Percentiles rank a stretch among this genome's conserved stretches.
Conservation (phyloP, 2,329 filamentous ascomycete genomes). For the Colletotrichum truncatum region DNA sequence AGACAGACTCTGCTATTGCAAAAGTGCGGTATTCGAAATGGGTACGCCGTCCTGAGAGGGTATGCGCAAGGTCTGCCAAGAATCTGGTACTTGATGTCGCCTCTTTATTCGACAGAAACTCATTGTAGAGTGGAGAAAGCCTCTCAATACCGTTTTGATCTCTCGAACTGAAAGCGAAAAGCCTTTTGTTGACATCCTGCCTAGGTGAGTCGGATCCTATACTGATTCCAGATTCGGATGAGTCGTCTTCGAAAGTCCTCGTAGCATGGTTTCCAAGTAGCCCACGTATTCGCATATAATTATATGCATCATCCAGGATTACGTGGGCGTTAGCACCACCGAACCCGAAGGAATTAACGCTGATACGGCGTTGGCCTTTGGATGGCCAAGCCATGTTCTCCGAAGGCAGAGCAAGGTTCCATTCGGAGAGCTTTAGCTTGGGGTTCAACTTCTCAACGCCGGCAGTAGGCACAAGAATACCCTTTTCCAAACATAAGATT, state of each 20-base stretch:
- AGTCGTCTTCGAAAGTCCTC: not conserved
- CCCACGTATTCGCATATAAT: not conserved
- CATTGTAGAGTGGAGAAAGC: not conserved
- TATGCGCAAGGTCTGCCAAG: not conserved
- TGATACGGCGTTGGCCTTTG: conserved; percentile 55
- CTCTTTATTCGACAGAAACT: not conserved
- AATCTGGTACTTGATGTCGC: not conserved
- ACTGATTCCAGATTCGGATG: not conserved
- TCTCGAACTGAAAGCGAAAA: conserved; percentile 3
- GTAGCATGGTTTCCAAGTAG: not conserved
- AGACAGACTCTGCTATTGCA: not conserved
- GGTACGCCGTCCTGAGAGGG: not conserved
- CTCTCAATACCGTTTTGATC: conserved; percentile 3
- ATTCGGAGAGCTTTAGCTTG: conserved; percentile 41
- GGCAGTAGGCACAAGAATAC: conserved; percentile 58
- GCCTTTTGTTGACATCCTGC: not conserved
- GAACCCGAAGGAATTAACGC: conserved; percentile 34
- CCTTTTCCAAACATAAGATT: conserved; percentile 48
- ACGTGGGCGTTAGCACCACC: conserved; percentile 25
- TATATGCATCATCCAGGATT: conserved; percentile 40
- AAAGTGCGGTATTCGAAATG: conserved; percentile 3
- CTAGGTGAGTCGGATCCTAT: not conserved
- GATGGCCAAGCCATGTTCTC: conserved; percentile 34
- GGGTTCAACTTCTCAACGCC: conserved; percentile 58
- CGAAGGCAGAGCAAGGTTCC: conserved; percentile 41